Conservation (phyloP, 371 early-diverging fungal genomes). For the Rhizopus microsporus region DNA sequence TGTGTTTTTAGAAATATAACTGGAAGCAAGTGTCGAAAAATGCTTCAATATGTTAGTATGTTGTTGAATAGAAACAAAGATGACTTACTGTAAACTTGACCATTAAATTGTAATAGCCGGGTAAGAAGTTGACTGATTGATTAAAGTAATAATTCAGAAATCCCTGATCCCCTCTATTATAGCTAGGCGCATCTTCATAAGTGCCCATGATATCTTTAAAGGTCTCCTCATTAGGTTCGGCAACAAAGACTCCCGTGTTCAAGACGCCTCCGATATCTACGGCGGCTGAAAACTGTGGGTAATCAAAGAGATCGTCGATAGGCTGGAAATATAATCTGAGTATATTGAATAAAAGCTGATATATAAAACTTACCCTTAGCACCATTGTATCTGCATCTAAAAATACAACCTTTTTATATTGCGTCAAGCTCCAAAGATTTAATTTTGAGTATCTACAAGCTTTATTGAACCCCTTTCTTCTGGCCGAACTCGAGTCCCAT, state of each 20-base stretch:
- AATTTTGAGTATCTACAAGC: slow-evolving; percentile 44
- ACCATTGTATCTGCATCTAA: slow-evolving; percentile 45
- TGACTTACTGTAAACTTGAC: slow-evolving; percentile 33
- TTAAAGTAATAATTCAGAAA: slow-evolving; percentile 42
- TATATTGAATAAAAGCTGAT: not conserved
- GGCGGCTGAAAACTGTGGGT: slow-evolving; percentile 34
- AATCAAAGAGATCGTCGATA: slow-evolving; percentile 36
- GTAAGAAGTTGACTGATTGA: slow-evolving; percentile 21
- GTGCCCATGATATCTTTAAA: slow-evolving; percentile 27
- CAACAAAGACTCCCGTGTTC: slow-evolving; percentile 44
- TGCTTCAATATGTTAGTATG: slow-evolving; percentile 10
- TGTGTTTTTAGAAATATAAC: slow-evolving; percentile 21
- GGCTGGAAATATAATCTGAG: slow-evolving; percentile 10
- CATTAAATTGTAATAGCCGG: slow-evolving; percentile 40
- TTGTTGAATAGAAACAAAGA: not conserved
- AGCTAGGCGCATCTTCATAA: slow-evolving; percentile 32
- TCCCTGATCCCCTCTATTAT: slow-evolving; percentile 42
- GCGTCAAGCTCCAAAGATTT: slow-evolving; percentile 35
- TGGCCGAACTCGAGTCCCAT: slow-evolving; percentile 30
- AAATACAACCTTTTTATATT: slow-evolving; percentile 40
- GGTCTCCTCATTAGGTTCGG: slow-evolving; percentile 31
- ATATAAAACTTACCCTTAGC: slow-evolving; percentile 17
- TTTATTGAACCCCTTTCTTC: slow-evolving; percentile 37
- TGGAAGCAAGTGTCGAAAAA: slow-evolving; percentile 26
- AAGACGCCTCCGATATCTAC: slow-evolving; percentile 38